Evolutionary conservation across 345 rosid genomes (phyloP), one percentile per base, ranked within the genome.

Genomic region (Cardamine chenopodiifolia): DNA sequence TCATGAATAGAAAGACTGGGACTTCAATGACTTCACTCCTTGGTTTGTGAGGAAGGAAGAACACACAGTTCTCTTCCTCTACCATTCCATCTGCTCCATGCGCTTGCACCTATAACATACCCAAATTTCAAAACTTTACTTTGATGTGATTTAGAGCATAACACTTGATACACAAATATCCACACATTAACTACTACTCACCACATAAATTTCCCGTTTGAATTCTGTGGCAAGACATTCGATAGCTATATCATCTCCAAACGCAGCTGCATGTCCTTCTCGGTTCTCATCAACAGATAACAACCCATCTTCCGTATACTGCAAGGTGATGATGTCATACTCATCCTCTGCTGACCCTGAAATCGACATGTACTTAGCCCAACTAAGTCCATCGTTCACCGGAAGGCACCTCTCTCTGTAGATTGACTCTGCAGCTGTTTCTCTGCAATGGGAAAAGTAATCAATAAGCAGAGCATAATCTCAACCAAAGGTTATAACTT

Each of bases 41-140:
- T 22, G 99, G 99, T 37, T 82, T 87, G 71, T 96, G 98, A 5
- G 97, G 99, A 50, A 96, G 94, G 83, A 96, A 92, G 89, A 96
- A 96, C 68, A 96, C 87, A 72, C 98, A 96, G 52, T 88, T 86
- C 19, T 96, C 97, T 84, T 92, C 98, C 2, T 96, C 96, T 35
- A 89, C 89, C 97, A 96, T 90, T 19, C 90, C 98, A 82, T 96
- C 99, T 18, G 96, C 78, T 78, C 99, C 99, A 68, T 96, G 99
- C 26, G 99, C 98, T 82, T 96, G 99, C 75, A 95, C 96, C 98
- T 95, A 82, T 14, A 15, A 47, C 5, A 14, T 13, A 61, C 5
- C 19, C 39, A 42, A 15, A 76, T 17, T 62, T 29, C 45, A 70
- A 14, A 77, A 39, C 72, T 47, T 68, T 20, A 61, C n/a, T 39